Percentiles rank a stretch among this genome's conserved stretches.
These are phyloP conservation scores for Pachyrhizus erosus DNA, from an alignment of 306 rosid species.

Conservation along the genomic window DNA sequence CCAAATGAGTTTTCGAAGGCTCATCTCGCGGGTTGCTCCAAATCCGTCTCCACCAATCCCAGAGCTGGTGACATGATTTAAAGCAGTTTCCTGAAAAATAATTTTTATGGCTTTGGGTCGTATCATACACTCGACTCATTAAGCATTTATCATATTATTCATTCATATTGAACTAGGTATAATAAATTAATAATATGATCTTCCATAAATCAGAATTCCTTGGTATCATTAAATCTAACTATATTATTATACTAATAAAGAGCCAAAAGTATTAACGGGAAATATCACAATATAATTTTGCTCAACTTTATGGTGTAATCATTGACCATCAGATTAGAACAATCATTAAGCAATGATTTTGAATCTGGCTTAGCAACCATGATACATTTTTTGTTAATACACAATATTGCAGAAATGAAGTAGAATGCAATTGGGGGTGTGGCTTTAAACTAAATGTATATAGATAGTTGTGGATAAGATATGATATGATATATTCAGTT, in stretches of 20 bases:
- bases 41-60: conserved; percentile 89
- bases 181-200: background rate
- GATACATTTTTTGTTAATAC: background rate
- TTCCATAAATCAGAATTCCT: background rate
- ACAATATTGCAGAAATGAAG: background rate
- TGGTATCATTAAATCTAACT: background rate
- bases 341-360: background rate
- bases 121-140: background rate
- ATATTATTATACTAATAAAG: background rate
- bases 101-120: background rate
- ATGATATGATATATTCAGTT: background rate
- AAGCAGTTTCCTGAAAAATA: conserved; percentile 76
- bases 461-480: background rate
- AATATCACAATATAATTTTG: background rate
- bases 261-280: no score
- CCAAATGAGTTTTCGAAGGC: conserved; percentile 86
- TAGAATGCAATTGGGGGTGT: background rate
- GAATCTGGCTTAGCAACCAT: background rate
- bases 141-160: background rate
- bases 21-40: conserved; percentile 91
- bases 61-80: conserved; percentile 82
- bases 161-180: background rate
- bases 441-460: background rate
- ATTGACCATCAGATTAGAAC: background rate
- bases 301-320: background rate